Conservation (phyloP, 2,329 filamentous ascomycete species). For the Pezicula neosporulosa region DNA sequence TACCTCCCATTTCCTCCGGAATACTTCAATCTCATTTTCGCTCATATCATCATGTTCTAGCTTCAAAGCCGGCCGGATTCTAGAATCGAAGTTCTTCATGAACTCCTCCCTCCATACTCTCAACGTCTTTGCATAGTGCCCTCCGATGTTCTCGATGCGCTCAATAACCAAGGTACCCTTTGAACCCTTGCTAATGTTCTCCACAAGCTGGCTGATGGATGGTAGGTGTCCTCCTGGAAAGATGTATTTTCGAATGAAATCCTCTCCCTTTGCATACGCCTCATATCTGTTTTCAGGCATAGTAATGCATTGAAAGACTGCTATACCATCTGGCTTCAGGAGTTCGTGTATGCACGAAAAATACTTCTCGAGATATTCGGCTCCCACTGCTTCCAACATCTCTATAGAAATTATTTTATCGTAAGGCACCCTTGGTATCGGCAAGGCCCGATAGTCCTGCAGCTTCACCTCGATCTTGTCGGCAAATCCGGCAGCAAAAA, state of each 20-base stretch:
- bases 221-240: slow-evolving; percentile 75
- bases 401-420: slow-evolving; percentile 75
- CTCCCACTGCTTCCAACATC: slow-evolving; percentile 73
- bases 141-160: slow-evolving; percentile 67
- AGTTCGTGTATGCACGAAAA: slow-evolving; percentile 61
- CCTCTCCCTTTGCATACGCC: slow-evolving; percentile 61
- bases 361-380: slow-evolving; percentile 64
- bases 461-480: slow-evolving; percentile 62
- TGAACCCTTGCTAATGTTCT: slow-evolving; percentile 58
- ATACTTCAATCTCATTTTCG: slow-evolving; percentile 61
- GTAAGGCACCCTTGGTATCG: slow-evolving; percentile 49
- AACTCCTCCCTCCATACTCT: slow-evolving; percentile 68
- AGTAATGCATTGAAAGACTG: slow-evolving; percentile 74
- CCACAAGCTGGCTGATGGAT: slow-evolving; percentile 51
- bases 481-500: slow-evolving; percentile 55
- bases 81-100: slow-evolving; percentile 54
- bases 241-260: slow-evolving; percentile 76
- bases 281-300: slow-evolving; percentile 69
- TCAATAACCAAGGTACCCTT: slow-evolving; percentile 62
- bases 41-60: slow-evolving; percentile 55
- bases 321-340: slow-evolving; percentile 63
- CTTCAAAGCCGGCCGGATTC: slow-evolving; percentile 58
- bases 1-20: slow-evolving; percentile 69
- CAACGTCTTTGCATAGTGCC: slow-evolving; percentile 68
- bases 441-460: slow-evolving; percentile 65